Conservation (phyloP, 2,329 filamentous ascomycete genomes). For the Ampelomyces quisqualis region DNA sequence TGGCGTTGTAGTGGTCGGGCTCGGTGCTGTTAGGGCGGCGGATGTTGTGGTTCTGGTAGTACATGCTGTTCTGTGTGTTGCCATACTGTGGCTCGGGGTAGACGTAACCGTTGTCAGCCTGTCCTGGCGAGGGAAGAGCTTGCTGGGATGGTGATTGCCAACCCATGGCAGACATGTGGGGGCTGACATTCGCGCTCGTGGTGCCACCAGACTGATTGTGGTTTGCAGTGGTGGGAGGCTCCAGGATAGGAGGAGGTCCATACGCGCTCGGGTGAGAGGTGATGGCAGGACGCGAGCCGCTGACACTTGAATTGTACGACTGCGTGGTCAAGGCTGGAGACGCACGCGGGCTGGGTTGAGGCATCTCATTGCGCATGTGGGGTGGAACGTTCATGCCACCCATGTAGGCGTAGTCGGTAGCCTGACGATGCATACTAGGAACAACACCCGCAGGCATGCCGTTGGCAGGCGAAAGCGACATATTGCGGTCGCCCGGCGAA, state of each 20-base stretch:
- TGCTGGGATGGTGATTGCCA: conserved; percentile 86
- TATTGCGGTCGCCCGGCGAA: conserved; percentile 74
- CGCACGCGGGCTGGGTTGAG: conserved; percentile 67
- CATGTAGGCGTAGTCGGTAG: conserved; percentile 73
- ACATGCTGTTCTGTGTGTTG: conserved; percentile 62
- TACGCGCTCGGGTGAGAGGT: conserved; percentile 86
- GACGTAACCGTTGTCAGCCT: conserved; percentile 69
- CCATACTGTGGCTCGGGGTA: conserved; percentile 74
- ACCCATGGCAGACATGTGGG: conserved; percentile 76
- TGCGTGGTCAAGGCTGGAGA: conserved; percentile 65
- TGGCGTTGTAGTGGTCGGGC: conserved; percentile 52
- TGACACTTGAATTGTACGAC: conserved; percentile 58
- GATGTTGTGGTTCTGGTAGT: conserved; percentile 70
- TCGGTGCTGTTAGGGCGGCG: conserved; percentile 76
- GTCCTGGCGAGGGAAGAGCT: conserved; percentile 69
- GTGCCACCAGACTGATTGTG: conserved; percentile 63
- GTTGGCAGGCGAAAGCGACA: conserved; percentile 77
- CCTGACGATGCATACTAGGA: conserved; percentile 66
- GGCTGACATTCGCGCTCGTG: conserved; percentile 73
- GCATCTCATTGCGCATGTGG: conserved; percentile 76
- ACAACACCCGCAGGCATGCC: conserved; percentile 67
- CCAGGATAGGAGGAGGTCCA: conserved; percentile 79
- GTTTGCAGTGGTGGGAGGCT: conserved; percentile 76
- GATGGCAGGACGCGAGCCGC: conserved; percentile 56
- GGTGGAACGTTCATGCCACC: conserved; percentile 76